These are phyloP conservation scores for Botryosphaeria dothidea DNA, from an alignment of 2,329 filamentous ascomycete genomes.

Conservation along the genomic window DNA sequence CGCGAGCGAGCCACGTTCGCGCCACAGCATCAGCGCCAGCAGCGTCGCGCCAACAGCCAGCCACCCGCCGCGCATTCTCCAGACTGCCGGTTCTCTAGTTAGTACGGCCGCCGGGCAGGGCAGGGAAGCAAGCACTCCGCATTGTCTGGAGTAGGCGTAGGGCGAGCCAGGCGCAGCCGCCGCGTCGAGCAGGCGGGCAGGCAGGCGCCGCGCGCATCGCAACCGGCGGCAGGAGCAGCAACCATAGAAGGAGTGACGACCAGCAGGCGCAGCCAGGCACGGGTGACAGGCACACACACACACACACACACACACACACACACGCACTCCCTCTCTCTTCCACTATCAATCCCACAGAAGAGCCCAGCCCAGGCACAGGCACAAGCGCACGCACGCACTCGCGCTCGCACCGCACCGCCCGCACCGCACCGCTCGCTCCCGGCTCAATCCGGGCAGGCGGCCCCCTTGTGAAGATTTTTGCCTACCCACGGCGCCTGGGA, in stretches of 20 bases:
- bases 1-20: neutral
- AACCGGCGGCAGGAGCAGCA: too few relatives aligned
- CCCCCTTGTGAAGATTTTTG: constrained; percentile 13
- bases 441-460: neutral
- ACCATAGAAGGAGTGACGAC: too few relatives aligned
- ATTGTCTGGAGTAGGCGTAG: too few relatives aligned
- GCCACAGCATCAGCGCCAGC: constrained; percentile 4
- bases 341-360: too few relatives aligned
- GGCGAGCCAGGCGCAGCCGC: too few relatives aligned
- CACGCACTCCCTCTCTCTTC: too few relatives aligned
- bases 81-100: neutral
- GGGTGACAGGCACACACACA: neutral
- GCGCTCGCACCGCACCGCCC: neutral
- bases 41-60: neutral
- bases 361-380: neutral
- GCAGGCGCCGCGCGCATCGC: too few relatives aligned
- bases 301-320: too few relatives aligned
- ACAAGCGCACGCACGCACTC: neutral
- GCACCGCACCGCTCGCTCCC: neutral
- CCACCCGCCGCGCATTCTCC: constrained; percentile 11
- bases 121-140: too few relatives aligned
- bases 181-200: neutral
- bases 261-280: too few relatives aligned
- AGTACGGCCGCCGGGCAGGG: too few relatives aligned
- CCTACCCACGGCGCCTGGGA: constrained; percentile 6